Evolutionary conservation across 1,139 yeast species (phyloP).

Genomic region (Blastobotrys illinoisensis): DNA sequence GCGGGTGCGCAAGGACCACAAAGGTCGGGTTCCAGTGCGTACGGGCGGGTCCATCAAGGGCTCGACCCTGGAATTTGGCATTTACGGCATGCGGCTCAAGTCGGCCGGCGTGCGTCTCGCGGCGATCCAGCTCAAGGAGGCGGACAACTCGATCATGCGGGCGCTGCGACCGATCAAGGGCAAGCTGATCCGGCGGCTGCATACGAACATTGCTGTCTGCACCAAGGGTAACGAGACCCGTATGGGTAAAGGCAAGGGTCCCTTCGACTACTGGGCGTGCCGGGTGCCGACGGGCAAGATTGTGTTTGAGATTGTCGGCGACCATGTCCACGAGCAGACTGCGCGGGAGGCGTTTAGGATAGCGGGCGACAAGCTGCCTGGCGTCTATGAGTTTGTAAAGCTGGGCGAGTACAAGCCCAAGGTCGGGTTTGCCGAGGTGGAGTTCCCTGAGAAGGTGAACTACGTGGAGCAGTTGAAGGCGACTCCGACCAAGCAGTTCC

Average conservation of each 20-base stretch:
- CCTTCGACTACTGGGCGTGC: conserved; percentile 95
- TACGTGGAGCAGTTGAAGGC: conserved; percentile 49
- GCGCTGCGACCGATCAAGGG: conserved; percentile 70
- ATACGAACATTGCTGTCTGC: conserved; percentile 86
- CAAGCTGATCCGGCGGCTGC: conserved; percentile 69
- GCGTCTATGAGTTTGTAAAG: conserved; percentile 80
- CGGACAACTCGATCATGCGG: conserved; percentile 80
- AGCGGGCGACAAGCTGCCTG: conserved; percentile 90
- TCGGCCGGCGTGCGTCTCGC: conserved; percentile 80
- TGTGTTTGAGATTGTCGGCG: conserved; percentile 78
- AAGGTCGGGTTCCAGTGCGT: conserved; percentile 91
- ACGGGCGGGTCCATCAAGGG: conserved; percentile 94
- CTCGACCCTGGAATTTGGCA: conserved; percentile 72
- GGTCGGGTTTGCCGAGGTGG: conserved; percentile 53
- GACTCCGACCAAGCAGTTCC: conserved; percentile 57
- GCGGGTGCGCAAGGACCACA: conserved; percentile 67
- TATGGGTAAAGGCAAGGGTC: conserved; percentile 99
- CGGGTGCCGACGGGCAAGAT: conserved; percentile 95
- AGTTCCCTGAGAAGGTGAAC: conserved; percentile 46
- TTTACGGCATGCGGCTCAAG: conserved; percentile 79
- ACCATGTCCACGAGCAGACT: conserved; percentile 73
- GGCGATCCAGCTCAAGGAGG: conserved; percentile 89
- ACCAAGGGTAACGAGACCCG: conserved; percentile 97
- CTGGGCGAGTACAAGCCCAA: conserved; percentile 55
- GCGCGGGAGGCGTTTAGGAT: conserved; percentile 90